A percentile compares a stretch with the other conserved stretches of the same genome.
Evolutionary conservation across 345 rosid genomes (phyloP).

Genomic region (Rhodamnia rubescens): DNA sequence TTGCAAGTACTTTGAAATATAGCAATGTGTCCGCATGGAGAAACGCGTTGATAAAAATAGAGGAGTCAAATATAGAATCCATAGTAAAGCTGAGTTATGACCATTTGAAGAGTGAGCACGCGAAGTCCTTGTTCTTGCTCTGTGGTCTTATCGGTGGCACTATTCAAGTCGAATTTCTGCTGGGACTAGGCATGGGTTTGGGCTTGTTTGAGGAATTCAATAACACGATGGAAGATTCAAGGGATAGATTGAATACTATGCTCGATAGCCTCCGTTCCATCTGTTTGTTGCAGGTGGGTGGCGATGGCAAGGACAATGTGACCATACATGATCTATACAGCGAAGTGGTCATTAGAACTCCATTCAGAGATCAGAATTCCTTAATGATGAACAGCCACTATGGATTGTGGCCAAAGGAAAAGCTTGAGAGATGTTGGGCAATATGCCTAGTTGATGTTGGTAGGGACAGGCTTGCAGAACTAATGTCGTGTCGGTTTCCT

Average conservation of each 20-base stretch:
- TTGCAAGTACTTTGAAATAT: not conserved
- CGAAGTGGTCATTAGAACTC: not conserved
- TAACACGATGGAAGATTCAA: fast-evolving
- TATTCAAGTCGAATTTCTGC: fast-evolving
- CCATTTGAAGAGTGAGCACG: not conserved
- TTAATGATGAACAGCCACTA: not conserved
- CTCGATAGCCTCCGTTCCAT: fast-evolving
- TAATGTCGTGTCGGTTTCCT: fast-evolving
- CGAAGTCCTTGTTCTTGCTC: not conserved
- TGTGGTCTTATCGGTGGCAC: not conserved
- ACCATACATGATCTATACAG: not conserved
- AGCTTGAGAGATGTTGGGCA: not conserved
- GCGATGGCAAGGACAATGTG: not conserved
- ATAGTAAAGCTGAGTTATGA: not conserved
- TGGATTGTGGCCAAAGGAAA: too few species aligned
- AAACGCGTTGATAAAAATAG: not conserved
- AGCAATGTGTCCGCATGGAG: not conserved
- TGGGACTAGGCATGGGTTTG: not conserved
- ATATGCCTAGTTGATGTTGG: not conserved
- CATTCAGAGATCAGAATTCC: not conserved
- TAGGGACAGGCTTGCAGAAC: fast-evolving
- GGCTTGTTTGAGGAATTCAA: not conserved
- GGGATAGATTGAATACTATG: not conserved
- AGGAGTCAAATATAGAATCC: not conserved
- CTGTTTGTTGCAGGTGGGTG: not conserved